These are phyloP conservation scores for Trypanosoma cruzi DNA, from an alignment of 208 protist genomes.

Conservation along the genomic window DNA sequence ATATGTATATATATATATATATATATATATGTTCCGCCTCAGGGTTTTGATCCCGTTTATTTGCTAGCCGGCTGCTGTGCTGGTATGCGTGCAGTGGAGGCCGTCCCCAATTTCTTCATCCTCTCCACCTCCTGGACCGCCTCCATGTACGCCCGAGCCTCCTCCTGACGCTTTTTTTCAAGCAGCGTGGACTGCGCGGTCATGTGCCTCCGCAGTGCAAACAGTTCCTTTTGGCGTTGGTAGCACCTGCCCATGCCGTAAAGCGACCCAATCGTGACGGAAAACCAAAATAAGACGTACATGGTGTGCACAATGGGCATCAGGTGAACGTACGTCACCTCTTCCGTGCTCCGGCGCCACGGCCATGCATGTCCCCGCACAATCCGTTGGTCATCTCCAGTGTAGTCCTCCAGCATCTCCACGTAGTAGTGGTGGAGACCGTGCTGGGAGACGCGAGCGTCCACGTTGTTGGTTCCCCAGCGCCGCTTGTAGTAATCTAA, in stretches of 20 bases:
- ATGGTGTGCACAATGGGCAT: constrained; percentile 85
- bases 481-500: constrained; percentile 69
- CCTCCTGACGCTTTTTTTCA: constrained; percentile 58
- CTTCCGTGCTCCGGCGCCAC: constrained; percentile 67
- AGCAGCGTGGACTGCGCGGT: constrained; percentile 50
- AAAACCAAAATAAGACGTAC: constrained; percentile 90
- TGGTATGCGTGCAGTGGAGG: constrained; percentile 10
- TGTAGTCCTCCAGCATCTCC: constrained; percentile 90
- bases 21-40: neutral
- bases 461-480: constrained; percentile 43
- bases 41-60: neutral
- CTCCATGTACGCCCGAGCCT: constrained; percentile 70
- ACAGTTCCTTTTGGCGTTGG: constrained; percentile 71
- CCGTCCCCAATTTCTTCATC: constrained; percentile 41
- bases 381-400: constrained; percentile 86
- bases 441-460: constrained; percentile 44
- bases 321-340: constrained; percentile 87
- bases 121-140: constrained; percentile 70
- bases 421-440: constrained; percentile 82
- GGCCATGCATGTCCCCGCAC: constrained; percentile 79
- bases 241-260: constrained; percentile 84
- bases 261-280: constrained; percentile 68
- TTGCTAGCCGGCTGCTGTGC: constrained; percentile 5
- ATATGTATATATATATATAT: neutral
- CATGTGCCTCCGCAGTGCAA: constrained; percentile 56